Conservation (phyloP, 2,329 filamentous ascomycete genomes). For the Spiromastix sp. region DNA sequence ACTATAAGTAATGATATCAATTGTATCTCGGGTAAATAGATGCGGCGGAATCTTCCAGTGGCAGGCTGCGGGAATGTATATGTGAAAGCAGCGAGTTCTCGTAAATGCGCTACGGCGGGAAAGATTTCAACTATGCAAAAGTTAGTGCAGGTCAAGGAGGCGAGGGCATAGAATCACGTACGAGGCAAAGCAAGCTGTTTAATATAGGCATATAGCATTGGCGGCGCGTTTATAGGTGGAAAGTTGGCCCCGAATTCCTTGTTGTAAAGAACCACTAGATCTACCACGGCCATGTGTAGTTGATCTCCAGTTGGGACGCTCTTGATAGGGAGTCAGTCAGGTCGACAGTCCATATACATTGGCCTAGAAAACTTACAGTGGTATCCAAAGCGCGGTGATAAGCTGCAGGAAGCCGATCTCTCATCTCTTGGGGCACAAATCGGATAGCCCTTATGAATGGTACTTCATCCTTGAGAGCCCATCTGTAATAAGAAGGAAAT, state of each 20-base stretch:
- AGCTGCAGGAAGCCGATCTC: slow-evolving; percentile 32
- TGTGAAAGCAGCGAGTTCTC: slow-evolving; percentile 44
- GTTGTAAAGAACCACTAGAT: slow-evolving; percentile 54
- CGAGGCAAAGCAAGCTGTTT: slow-evolving; percentile 64
- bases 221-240: slow-evolving; percentile 60
- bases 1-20: slow-evolving; percentile 62
- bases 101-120: slow-evolving; percentile 50
- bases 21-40: slow-evolving; percentile 63
- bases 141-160: slow-evolving; percentile 4
- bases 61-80: slow-evolving; percentile 41
- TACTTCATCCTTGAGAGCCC: slow-evolving; percentile 57
- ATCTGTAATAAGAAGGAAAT: slow-evolving; percentile 35
- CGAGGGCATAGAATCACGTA: slow-evolving; percentile 29
- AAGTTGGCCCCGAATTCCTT: slow-evolving; percentile 59
- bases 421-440: slow-evolving; percentile 34
- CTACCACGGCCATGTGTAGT: slow-evolving; percentile 55
- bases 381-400: slow-evolving; percentile 31
- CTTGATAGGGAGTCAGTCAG: slow-evolving; percentile 12
- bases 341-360: slow-evolving; percentile 12
- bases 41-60: slow-evolving; percentile 28
- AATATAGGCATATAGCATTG: slow-evolving; percentile 60
- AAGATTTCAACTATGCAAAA: slow-evolving; percentile 21
- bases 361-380: slow-evolving; percentile 17
- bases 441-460: slow-evolving; percentile 57
- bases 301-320: slow-evolving; percentile 39